phyloP scores from a whole-genome alignment of 2,329 filamentous ascomycete species.

The Pseudogymnoascus sp. region DNA sequence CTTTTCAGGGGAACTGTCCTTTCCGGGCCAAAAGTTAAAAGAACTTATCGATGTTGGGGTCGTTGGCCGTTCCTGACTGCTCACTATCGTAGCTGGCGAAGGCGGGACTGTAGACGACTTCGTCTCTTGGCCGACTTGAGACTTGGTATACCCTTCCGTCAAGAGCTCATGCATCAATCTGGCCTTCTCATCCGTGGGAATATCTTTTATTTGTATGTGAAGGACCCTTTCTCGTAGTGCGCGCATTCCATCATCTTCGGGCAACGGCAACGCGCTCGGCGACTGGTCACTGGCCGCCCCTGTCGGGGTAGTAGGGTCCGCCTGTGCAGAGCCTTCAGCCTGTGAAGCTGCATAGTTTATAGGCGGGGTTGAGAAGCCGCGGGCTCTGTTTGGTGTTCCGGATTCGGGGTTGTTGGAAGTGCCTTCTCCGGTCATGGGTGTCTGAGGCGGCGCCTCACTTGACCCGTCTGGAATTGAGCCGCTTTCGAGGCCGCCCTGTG shows the following conservation, averaged over 20 bases:
- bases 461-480: neutral
- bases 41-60: slow-evolving; percentile 42
- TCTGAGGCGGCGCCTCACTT: neutral
- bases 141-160: slow-evolving; percentile 56
- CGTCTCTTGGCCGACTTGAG: slow-evolving; percentile 27
- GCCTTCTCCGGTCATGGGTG: neutral
- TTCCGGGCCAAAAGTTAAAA: slow-evolving; percentile 45
- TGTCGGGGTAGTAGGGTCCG: neutral
- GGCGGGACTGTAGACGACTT: slow-evolving; percentile 21
- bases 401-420: neutral
- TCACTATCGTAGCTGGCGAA: slow-evolving; percentile 24
- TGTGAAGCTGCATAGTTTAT: neutral
- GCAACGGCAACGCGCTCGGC: slow-evolving; percentile 35
- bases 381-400: neutral
- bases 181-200: slow-evolving; percentile 57
- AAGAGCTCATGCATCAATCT: slow-evolving; percentile 62
- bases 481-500: neutral
- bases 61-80: slow-evolving; percentile 34
- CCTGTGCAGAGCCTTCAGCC: neutral
- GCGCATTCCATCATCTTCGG: slow-evolving; percentile 74
- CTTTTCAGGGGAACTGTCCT: slow-evolving; percentile 16
- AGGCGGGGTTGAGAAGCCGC: neutral
- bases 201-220: slow-evolving; percentile 54
- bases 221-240: slow-evolving; percentile 59
- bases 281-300: slow-evolving; percentile 11